Evolutionary conservation across 2,329 filamentous ascomycete species (phyloP), one percentile per base, ranked within the genome.

Genomic region (Neoascochyta sp.): DNA sequence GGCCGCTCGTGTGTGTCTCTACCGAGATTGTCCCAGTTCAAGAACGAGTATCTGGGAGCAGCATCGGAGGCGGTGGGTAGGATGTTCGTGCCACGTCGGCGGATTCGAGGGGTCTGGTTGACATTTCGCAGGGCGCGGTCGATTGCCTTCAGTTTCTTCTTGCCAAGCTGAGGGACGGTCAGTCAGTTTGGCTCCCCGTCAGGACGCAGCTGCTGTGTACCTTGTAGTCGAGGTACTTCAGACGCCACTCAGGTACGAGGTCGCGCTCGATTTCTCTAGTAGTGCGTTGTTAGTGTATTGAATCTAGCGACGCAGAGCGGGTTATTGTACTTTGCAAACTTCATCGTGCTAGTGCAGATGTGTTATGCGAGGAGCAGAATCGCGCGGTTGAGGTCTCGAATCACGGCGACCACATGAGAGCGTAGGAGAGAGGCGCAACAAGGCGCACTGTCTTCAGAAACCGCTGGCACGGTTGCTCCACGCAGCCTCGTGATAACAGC

Each of bases 181-280:
- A n/a, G n/a, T n/a, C n/a, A n/a, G n/a, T n/a, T n/a, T n/a, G n/a
- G n/a, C n/a, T n/a, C n/a, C n/a, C n/a, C n/a, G n/a, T n/a, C n/a
- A n/a, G n/a, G n/a, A n/a, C n/a, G n/a, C n/a, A n/a, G n/a, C n/a
- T n/a, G n/a, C 15, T 50, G 47, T 62, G 32, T 34, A 80, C 80
- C 74, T 94, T 95, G 73, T 96, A 96, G 65, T 95, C 80, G 50
- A 96, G 75, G 63, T 95, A 96, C 64, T 95, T 94, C 62, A 81
- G 76, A 54, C 85, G 80, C 90, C 90, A 96, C 76, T 96, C 89
- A 57, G 89, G 89, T 44, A 95, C 87, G 31, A 88, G 76, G 52
- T 93, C 85, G 56, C 84, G 78, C 58, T 95, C 86, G 42, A 95
- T 74, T 67, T 94, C 86, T 58, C 75, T 79, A 15, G 18, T 20